Conservation (phyloP, 2,329 filamentous ascomycete genomes). For the Ceratocystis diversiconidia region DNA sequence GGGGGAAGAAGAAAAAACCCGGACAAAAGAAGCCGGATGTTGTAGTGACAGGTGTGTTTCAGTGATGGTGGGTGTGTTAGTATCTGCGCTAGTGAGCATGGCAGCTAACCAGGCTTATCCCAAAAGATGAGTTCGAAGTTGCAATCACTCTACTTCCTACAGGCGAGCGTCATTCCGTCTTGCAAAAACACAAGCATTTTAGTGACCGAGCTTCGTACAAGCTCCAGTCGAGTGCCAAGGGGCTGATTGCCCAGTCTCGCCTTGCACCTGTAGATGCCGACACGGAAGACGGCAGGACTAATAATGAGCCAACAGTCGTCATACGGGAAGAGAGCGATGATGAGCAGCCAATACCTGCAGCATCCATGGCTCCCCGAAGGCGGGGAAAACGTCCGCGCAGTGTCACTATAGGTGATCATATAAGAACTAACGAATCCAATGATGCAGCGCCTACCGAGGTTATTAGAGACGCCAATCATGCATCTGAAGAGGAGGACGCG, state of each 20-base stretch:
- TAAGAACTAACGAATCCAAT: not conserved
- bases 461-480: not conserved
- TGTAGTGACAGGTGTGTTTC: slow-evolving; percentile 53
- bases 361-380: slow-evolving; percentile 24
- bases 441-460: not conserved
- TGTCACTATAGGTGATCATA: not conserved
- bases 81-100: not conserved
- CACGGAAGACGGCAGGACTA: not conserved
- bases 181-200: slow-evolving; percentile 74
- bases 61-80: not conserved
- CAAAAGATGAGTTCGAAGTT: slow-evolving; percentile 81
- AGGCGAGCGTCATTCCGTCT: slow-evolving; percentile 67
- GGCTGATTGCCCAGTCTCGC: slow-evolving; percentile 12
- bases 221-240: slow-evolving; percentile 21
- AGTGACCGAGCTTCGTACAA: slow-evolving; percentile 23
- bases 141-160: slow-evolving; percentile 86
- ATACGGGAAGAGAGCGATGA: slow-evolving; percentile 24
- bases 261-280: slow-evolving; percentile 15
- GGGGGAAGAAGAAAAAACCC: slow-evolving; percentile 53
- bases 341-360: slow-evolving; percentile 22
- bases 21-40: slow-evolving; percentile 64
- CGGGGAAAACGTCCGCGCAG: not conserved
- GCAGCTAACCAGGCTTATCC: not conserved
- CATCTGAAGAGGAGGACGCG: not conserved
- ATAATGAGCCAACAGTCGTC: not conserved